phyloP scores from a whole-genome alignment of 2,329 filamentous ascomycete genomes.

The Calycina marina region DNA sequence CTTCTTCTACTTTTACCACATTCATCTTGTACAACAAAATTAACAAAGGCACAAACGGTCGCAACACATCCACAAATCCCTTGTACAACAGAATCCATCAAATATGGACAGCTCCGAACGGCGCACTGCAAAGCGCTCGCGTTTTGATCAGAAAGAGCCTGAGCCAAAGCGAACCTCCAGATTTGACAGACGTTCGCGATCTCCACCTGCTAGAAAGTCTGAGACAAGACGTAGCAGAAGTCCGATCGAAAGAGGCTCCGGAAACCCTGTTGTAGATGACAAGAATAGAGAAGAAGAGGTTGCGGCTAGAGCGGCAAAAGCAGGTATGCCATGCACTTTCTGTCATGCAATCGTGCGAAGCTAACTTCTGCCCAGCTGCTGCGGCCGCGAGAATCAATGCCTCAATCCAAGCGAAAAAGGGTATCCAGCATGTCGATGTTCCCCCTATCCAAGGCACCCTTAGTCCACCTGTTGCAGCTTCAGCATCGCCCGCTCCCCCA shows the following conservation, averaged over 20 bases:
- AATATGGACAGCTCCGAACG: conserved; percentile 66
- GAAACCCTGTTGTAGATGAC: conserved; percentile 19
- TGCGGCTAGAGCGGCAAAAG: conserved; percentile 63
- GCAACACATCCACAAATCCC: no score
- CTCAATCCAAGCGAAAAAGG: conserved; percentile 71
- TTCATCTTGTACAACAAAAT: no score
- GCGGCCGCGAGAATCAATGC: conserved; percentile 82
- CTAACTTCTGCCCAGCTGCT: conserved; percentile 43
- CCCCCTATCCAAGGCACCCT: conserved; percentile 51
- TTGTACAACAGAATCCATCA: no score
- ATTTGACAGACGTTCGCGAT: conserved; percentile 86
- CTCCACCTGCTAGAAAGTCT: conserved; percentile 49
- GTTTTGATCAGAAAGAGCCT: conserved; percentile 84
- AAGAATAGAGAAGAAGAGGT: conserved; percentile 45
- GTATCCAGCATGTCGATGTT: conserved; percentile 79
- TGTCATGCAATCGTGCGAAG: no score
- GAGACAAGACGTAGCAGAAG: conserved; percentile 69
- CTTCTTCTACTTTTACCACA: no score
- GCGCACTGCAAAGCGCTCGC: conserved; percentile 64
- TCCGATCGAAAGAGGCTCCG: conserved; percentile 39
- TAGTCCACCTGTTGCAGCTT: conserved; percentile 14
- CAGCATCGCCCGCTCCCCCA: conserved; percentile 17
- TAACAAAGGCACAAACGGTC: no score
- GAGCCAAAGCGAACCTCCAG: conserved; percentile 63
- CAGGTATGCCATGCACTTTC: no score